phyloP scores from a whole-genome alignment of 2,329 filamentous ascomycete genomes.

The Cytospora paraplurivora region DNA sequence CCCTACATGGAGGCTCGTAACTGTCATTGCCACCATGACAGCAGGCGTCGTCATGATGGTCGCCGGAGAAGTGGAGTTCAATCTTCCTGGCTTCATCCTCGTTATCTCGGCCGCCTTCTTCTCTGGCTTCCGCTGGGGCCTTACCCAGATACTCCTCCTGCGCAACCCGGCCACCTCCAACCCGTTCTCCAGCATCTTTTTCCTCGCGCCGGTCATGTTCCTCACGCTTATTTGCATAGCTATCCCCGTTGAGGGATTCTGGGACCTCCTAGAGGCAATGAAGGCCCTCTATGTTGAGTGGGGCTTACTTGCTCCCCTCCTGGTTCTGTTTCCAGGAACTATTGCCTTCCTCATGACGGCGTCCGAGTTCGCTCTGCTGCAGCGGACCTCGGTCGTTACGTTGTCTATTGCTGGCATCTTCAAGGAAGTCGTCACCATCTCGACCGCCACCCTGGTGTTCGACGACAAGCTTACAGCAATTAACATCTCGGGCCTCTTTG shows the following conservation, averaged over 20 bases:
- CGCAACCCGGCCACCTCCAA: slow-evolving; percentile 94
- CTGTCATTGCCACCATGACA: slow-evolving; percentile 91
- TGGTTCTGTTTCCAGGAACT: slow-evolving; percentile 85
- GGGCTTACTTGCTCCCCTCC: slow-evolving; percentile 68
- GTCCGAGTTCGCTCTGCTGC: slow-evolving; percentile 90
- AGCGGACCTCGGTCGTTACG: slow-evolving; percentile 94
- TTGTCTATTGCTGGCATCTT: slow-evolving; percentile 97
- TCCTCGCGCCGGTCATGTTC: slow-evolving; percentile 98
- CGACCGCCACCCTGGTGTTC: slow-evolving; percentile 83
- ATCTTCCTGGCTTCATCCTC: slow-evolving; percentile 81
- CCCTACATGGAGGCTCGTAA: slow-evolving; percentile 81
- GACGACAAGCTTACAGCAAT: slow-evolving; percentile 83
- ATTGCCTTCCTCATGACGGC: slow-evolving; percentile 97
- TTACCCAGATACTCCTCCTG: slow-evolving; percentile 95
- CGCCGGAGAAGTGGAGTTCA: slow-evolving; percentile 88
- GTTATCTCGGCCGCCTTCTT: slow-evolving; percentile 94
- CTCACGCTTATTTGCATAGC: slow-evolving; percentile 77
- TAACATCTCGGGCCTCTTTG: slow-evolving; percentile 83
- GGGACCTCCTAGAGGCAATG: slow-evolving; percentile 67
- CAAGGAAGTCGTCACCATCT: slow-evolving; percentile 97
- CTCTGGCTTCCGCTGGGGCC: slow-evolving; percentile 94
- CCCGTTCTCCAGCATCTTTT: slow-evolving; percentile 96
- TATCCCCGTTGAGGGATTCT: slow-evolving; percentile 80
- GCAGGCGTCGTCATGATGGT: slow-evolving; percentile 97
- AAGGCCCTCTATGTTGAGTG: slow-evolving; percentile 64